phyloP scores from a whole-genome alignment of 192 early-diverging fungal species.

The Neocallimastix lanati region DNA sequence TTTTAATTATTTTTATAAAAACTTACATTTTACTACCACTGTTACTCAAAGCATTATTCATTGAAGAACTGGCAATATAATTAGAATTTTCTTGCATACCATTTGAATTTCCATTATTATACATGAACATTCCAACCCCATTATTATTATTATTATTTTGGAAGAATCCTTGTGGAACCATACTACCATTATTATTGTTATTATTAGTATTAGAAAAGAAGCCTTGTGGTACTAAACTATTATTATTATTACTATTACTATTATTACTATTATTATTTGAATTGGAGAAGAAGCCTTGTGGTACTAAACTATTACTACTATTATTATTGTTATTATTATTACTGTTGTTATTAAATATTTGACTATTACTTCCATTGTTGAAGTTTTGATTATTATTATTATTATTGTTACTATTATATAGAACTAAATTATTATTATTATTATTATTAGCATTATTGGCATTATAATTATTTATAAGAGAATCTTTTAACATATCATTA shows the following conservation, averaged over 20 bases:
- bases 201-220: no score
- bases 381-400: not conserved
- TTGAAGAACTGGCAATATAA: not conserved
- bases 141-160: no score
- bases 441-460: not conserved
- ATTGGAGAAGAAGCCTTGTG: no score
- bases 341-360: not conserved
- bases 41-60: not conserved
- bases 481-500: not conserved
- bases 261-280: no score
- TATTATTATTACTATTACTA: no score
- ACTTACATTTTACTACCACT: not conserved
- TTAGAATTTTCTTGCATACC: not conserved
- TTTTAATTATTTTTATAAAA: not conserved
- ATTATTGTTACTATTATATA: no score
- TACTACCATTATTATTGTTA: no score
- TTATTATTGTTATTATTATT: not conserved
- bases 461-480: not conserved
- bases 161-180: no score
- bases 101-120: not conserved
- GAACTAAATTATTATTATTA: not conserved
- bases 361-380: not conserved
- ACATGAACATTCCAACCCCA: no score
- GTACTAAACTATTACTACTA: not conserved
- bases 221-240: no score